Percentiles rank a stretch among this genome's conserved stretches.
phyloP scores from a whole-genome alignment of 2,329 filamentous ascomycete species.

The Verticillium alfalfae region DNA sequence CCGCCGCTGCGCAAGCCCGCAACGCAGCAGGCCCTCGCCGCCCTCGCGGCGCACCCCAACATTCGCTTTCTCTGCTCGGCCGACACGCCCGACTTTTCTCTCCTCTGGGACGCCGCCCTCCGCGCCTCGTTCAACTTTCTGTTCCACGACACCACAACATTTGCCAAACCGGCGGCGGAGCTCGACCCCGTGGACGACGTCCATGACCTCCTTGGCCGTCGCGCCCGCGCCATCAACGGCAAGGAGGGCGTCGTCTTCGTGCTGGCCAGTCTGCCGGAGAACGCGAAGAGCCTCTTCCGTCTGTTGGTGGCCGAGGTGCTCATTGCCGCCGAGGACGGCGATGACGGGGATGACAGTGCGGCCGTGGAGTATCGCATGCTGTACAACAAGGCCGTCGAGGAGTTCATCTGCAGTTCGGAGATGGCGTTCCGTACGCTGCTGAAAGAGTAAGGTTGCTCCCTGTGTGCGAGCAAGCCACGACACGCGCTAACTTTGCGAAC shows the following conservation, averaged over 20 bases:
- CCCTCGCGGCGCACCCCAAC: constrained; percentile 66
- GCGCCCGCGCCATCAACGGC: constrained; percentile 73
- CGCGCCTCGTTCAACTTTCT: constrained; percentile 78
- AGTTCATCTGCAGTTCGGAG: constrained; percentile 95
- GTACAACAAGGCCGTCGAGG: constrained; percentile 93
- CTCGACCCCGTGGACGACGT: constrained; percentile 86
- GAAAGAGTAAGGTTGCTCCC: constrained; percentile 65
- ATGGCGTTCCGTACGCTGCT: constrained; percentile 90
- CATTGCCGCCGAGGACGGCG: constrained; percentile 57
- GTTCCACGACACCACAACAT: constrained; percentile 94
- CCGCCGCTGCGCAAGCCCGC: constrained; percentile 64
- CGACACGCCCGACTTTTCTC: constrained; percentile 80
- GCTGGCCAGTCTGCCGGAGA: constrained; percentile 82
- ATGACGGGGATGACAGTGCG: constrained; percentile 43
- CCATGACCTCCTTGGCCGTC: constrained; percentile 78
- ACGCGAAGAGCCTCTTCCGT: constrained; percentile 81
- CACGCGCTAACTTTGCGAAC: constrained; percentile 18
- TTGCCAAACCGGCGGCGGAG: constrained; percentile 65
- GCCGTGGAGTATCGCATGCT: constrained; percentile 86
- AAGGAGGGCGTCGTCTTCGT: constrained; percentile 91
- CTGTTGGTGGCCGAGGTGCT: constrained; percentile 82
- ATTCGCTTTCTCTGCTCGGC: constrained; percentile 74
- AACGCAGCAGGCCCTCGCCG: constrained; percentile 68
- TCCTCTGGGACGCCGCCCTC: constrained; percentile 87
- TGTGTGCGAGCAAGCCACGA: neutral